phyloP scores from a whole-genome alignment of 805 yeast genomes.

The Cyberlindnera galapagoensis region DNA sequence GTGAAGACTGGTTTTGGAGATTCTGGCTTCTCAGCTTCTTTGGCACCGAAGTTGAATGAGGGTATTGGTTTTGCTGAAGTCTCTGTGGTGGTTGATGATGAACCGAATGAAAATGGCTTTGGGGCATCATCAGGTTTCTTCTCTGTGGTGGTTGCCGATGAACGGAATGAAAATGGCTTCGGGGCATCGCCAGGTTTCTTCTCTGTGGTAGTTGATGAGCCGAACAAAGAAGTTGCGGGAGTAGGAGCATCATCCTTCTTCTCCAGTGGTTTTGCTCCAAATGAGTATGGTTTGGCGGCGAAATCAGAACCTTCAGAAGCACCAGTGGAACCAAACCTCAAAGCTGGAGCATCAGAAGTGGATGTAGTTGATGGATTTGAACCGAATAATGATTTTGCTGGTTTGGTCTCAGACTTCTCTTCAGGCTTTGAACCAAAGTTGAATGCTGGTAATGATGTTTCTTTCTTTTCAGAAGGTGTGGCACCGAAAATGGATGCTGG shows the following conservation, averaged over 20 bases:
- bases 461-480: slow-evolving; percentile 2
- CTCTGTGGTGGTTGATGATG: neutral
- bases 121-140: neutral
- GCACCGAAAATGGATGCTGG: too few species aligned
- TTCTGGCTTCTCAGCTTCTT: slow-evolving; percentile 1
- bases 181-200: neutral
- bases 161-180: slow-evolving; percentile 1
- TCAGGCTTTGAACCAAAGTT: slow-evolving; percentile 1
- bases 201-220: slow-evolving; percentile 2
- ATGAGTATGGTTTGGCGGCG: slow-evolving; percentile 4
- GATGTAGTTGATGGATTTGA: too few species aligned
- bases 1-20: slow-evolving; percentile 1
- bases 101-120: slow-evolving; percentile 2
- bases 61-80: neutral
- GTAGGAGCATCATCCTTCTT: slow-evolving; percentile 1
- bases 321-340: too few species aligned
- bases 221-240: slow-evolving; percentile 6
- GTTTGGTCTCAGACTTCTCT: neutral
- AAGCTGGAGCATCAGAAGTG: too few species aligned
- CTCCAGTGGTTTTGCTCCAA: slow-evolving; percentile 5
- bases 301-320: too few species aligned
- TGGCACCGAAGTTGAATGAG: neutral
- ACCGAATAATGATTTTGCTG: slow-evolving; percentile 1
- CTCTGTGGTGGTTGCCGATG: neutral
- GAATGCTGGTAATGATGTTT: slow-evolving; percentile 1